These are phyloP conservation scores for Guadua angustifolia DNA, from an alignment of 176 grass and related monocot genomes.

Conservation along the genomic window DNA sequence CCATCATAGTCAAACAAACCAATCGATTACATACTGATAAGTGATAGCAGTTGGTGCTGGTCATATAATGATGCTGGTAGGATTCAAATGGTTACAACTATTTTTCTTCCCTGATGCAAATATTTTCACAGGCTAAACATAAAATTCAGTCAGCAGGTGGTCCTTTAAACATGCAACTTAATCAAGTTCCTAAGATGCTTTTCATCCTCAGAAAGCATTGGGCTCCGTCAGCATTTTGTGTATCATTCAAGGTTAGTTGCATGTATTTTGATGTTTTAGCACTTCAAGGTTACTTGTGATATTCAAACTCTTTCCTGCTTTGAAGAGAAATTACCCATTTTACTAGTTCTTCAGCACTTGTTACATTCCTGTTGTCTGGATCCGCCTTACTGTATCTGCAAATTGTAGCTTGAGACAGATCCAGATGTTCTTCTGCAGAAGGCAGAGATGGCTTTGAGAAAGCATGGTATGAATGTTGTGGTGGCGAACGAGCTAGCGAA, in stretches of 20 bases:
- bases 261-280: slow-evolving; percentile 4
- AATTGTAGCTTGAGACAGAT: slow-evolving; percentile 81
- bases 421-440: slow-evolving; percentile 73
- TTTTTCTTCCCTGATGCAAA: slow-evolving; percentile 9
- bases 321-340: background rate
- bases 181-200: slow-evolving; percentile 93
- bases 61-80: background rate
- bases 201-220: slow-evolving; percentile 68
- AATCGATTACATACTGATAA: background rate
- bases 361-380: background rate
- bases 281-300: background rate
- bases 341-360: background rate
- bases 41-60: background rate
- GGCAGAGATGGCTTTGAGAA: slow-evolving; percentile 68
- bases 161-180: slow-evolving; percentile 88
- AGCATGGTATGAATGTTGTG: slow-evolving; percentile 75
- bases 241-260: slow-evolving; percentile 83
- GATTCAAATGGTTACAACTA: background rate
- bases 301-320: background rate
- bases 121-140: slow-evolving; percentile 74
- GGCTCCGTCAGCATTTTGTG: slow-evolving; percentile 83
- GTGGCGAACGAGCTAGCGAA: slow-evolving; percentile 66
- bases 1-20: slow-evolving; percentile 15
- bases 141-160: slow-evolving; percentile 88
- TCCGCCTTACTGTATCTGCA: background rate